Conservation (phyloP, 805 yeast genomes). For the Hanseniaspora vineae region DNA sequence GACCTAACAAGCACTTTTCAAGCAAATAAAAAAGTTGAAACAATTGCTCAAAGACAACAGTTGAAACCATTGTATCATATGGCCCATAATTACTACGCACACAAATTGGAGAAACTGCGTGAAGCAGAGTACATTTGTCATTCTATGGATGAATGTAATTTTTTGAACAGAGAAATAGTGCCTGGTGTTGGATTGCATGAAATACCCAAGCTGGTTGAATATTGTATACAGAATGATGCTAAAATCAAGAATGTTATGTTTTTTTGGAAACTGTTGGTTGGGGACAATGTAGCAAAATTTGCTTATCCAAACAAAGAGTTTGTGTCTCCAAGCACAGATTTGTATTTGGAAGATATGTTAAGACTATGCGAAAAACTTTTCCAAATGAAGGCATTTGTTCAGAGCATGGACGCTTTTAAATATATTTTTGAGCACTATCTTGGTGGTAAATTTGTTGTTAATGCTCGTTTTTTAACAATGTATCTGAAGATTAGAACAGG, state of each 20-base stretch:
- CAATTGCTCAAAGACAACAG: background rate
- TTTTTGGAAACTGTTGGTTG: background rate
- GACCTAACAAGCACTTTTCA: background rate
- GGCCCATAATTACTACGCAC: background rate
- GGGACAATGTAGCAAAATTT: background rate
- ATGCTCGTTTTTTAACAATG: background rate
- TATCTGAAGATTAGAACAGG: background rate
- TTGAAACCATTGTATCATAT: background rate
- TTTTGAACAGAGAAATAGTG: background rate
- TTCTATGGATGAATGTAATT: background rate
- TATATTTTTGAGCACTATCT: background rate
- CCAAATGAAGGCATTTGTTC: background rate
- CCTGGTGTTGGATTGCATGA: background rate
- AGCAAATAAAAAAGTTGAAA: background rate
- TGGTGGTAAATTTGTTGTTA: background rate
- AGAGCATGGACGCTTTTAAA: background rate
- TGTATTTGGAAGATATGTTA: background rate
- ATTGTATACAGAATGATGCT: background rate
- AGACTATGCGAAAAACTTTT: background rate
- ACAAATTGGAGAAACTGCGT: background rate
- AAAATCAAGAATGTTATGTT: background rate
- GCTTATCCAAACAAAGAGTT: too few species aligned
- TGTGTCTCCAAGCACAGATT: background rate
- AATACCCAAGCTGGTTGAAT: background rate
- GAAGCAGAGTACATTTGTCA: background rate